Conservation (phyloP, 106 monocot species). For the Platanthera zijinensis region DNA sequence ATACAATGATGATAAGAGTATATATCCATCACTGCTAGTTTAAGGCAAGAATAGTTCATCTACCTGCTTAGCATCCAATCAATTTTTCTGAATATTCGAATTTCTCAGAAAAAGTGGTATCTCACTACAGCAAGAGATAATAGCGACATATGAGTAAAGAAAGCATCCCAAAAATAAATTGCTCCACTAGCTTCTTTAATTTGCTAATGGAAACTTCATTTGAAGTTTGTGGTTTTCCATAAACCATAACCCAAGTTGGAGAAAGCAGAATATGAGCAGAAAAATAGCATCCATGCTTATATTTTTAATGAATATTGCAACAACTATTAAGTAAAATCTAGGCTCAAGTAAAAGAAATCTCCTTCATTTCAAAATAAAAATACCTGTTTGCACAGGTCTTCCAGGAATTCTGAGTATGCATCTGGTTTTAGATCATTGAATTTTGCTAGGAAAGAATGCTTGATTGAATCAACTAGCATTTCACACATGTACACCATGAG, state of each 20-base stretch:
- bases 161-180: background rate
- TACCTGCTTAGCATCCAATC: background rate
- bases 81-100: background rate
- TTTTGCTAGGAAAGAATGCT: slow-evolving; percentile 95
- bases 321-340: background rate
- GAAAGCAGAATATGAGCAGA: background rate
- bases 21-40: background rate
- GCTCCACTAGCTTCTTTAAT: background rate
- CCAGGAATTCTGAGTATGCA: slow-evolving; percentile 89
- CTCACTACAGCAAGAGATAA: background rate
- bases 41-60: background rate
- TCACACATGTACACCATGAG: slow-evolving; percentile 76
- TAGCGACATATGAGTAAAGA: too few species aligned
- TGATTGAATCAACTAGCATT: slow-evolving; percentile 75
- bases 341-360: background rate
- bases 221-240: background rate
- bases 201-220: background rate
- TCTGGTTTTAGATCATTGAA: slow-evolving; percentile 96
- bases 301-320: background rate
- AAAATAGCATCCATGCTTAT: background rate
- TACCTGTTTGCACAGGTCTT: slow-evolving; percentile 97
- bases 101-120: background rate
- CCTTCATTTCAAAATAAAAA: background rate
- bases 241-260: background rate
- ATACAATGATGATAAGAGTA: too few species aligned